Evolutionary conservation across 2,329 filamentous ascomycete genomes (phyloP), one percentile per base, ranked within the genome.

Genomic region (Alternaria hordeiaustralica): DNA sequence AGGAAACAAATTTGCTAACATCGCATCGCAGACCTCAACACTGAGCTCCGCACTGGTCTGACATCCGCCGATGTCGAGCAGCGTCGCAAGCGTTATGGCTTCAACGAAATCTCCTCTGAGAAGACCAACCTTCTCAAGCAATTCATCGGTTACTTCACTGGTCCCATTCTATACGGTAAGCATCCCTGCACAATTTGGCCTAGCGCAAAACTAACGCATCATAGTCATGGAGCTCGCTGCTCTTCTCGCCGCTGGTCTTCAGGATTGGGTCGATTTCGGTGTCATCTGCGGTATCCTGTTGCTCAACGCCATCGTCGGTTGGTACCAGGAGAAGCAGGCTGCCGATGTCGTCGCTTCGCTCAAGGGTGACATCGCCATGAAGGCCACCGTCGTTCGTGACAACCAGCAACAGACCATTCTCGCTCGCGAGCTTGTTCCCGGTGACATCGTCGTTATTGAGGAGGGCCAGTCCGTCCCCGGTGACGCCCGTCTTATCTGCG

Each of bases 251-350:
- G 89, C 89, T 77, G 90, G 90, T 87, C 88, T 93, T 68, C 86
- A 87, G 78, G 89, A 92, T 82, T 93, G 90, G 90, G 86, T 75
- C 69, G 90, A 93, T 87, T 79, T 92, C 71, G 90, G 90, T 86
- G 89, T 93, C 79, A 93, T 93, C 79, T 87, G 90, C 73, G 90
- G 87, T 84, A 93, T 93, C 80, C 83, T 93, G 60, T 73, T 90
- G 77, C 88, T 93, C 67, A 93, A 93, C 83, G 90, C 90, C 69
- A 83, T 89, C 68, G 90, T 92, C 79, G 90, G 90, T 84, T 93
- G 90, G 88, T 92, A 93, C 80, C 90, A 92, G 80, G 90, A 93
- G 82, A 93, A 93, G 84, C 90, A 92, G 82, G 90, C 90, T 73
- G 90, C 90, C 70, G 90, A 93, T 81, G 90, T 72, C 65, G 68